These are phyloP conservation scores for Porphyrellus cyaneotinctus DNA, from an alignment of 768 basidiomycete species.

Conservation along the genomic window DNA sequence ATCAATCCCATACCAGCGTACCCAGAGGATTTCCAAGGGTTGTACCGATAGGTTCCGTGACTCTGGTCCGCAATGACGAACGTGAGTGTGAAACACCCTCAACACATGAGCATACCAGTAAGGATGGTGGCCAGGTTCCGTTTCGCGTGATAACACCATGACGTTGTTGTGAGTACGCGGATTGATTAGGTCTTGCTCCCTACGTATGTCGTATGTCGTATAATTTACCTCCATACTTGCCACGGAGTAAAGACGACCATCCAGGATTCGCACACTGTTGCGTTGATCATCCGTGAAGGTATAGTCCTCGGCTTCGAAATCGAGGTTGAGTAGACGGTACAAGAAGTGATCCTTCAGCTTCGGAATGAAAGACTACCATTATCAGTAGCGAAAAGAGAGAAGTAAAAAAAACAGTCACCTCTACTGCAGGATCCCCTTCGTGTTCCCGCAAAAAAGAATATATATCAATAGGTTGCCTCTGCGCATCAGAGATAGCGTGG, in stretches of 20 bases:
- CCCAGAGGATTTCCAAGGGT: conserved; percentile 32
- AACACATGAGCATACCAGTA: conserved; percentile 34
- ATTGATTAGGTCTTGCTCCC: conserved; percentile 22
- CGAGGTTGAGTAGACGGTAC: conserved; percentile 2
- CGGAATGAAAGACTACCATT: conserved; percentile 4
- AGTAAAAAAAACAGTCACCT: conserved; percentile 4
- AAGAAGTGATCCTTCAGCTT: conserved; percentile 16
- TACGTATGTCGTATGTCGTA: conserved; percentile 30
- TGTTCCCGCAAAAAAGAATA: neutral
- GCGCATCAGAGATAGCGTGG: neutral
- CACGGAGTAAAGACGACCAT: conserved; percentile 20
- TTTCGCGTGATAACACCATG: conserved; percentile 21
- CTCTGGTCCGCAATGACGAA: conserved; percentile 10
- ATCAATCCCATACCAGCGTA: conserved; percentile 30
- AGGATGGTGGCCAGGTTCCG: conserved; percentile 15
- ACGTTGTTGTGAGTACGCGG: conserved; percentile 10
- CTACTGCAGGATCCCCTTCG: conserved; percentile 1
- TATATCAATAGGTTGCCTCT: neutral
- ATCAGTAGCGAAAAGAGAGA: neutral
- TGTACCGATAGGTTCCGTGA: neutral
- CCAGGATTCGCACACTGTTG: conserved; percentile 10
- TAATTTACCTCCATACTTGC: conserved; percentile 28
- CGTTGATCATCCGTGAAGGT: conserved; percentile 7
- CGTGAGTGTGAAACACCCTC: conserved; percentile 26
- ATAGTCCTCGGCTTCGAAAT: conserved; percentile 1